phyloP scores from a whole-genome alignment of 805 yeast species.

The Spencermartinsiella europaea region DNA sequence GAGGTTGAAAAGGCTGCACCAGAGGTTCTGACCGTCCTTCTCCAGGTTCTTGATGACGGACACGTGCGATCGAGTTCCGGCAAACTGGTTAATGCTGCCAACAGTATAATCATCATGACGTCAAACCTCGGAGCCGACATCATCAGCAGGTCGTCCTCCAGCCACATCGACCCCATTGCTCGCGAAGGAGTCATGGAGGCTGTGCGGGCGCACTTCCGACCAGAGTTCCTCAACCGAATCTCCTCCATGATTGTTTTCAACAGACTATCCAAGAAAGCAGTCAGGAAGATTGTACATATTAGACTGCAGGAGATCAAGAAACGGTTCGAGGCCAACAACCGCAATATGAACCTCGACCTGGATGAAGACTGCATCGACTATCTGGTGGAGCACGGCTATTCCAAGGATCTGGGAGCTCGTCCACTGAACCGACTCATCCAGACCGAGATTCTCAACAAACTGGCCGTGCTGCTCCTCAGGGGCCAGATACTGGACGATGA shows the following conservation, averaged over 20 bases:
- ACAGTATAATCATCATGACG: constrained; percentile 91
- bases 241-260: constrained; percentile 91
- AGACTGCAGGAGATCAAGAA: constrained; percentile 79
- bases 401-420: constrained; percentile 92
- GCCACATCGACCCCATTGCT: constrained; percentile 57
- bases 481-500: constrained; percentile 90
- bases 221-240: constrained; percentile 95
- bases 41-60: constrained; percentile 95
- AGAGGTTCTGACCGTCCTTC: constrained; percentile 84
- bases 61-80: constrained; percentile 93
- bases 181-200: constrained; percentile 76
- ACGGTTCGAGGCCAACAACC: constrained; percentile 81
- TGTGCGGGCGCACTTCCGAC: constrained; percentile 87
- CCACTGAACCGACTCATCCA: constrained; percentile 88
- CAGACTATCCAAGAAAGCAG: constrained; percentile 85
- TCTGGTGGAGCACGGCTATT: constrained; percentile 81
- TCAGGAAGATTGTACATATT: constrained; percentile 83
- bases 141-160: constrained; percentile 60
- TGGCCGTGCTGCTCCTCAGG: constrained; percentile 83
- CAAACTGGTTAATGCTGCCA: constrained; percentile 87
- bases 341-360: constrained; percentile 66
- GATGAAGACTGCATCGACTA: constrained; percentile 73
- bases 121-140: constrained; percentile 95
- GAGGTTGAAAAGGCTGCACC: constrained; percentile 99
- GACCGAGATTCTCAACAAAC: constrained; percentile 73